A percentile compares a stretch with the other conserved stretches of the same genome.
These are phyloP conservation scores for Daldinia grandis DNA, from an alignment of 495 filamentous ascomycete species.

Conservation along the genomic window DNA sequence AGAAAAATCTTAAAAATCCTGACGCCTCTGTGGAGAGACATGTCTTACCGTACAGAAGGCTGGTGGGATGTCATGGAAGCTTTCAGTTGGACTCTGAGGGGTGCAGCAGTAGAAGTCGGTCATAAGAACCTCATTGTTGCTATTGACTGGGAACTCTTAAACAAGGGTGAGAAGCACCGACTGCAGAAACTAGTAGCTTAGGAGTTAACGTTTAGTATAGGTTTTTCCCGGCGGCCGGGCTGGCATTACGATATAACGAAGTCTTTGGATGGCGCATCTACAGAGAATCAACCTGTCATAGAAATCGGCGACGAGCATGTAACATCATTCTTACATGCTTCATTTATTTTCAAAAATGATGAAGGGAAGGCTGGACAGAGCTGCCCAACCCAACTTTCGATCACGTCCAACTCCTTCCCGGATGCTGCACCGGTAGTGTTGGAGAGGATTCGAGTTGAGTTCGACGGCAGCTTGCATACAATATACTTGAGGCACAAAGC, in stretches of 20 bases:
- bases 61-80: constrained; percentile 83
- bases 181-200: constrained; percentile 17
- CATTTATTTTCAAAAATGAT: constrained; percentile 74
- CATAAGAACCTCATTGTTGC: constrained; percentile 72
- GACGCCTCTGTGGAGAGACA: constrained; percentile 72
- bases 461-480: constrained; percentile 73
- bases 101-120: constrained; percentile 70
- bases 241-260: constrained; percentile 80
- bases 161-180: constrained; percentile 62
- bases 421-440: constrained; percentile 71
- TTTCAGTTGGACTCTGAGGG: constrained; percentile 75
- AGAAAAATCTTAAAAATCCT: constrained; percentile 71
- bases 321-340: constrained; percentile 73
- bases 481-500: constrained; percentile 56
- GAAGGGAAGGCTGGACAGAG: constrained; percentile 87
- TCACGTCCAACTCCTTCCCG: constrained; percentile 73
- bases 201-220: constrained; percentile 47
- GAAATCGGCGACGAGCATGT: constrained; percentile 72
- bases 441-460: constrained; percentile 68
- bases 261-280: constrained; percentile 66
- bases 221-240: constrained; percentile 65
- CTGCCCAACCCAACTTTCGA: constrained; percentile 72
- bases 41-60: constrained; percentile 77
- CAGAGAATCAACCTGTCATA: constrained; percentile 67
- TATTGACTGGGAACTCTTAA: constrained; percentile 87